phyloP scores from a whole-genome alignment of 768 basidiomycete genomes.

The Fomitopsis pulvina region DNA sequence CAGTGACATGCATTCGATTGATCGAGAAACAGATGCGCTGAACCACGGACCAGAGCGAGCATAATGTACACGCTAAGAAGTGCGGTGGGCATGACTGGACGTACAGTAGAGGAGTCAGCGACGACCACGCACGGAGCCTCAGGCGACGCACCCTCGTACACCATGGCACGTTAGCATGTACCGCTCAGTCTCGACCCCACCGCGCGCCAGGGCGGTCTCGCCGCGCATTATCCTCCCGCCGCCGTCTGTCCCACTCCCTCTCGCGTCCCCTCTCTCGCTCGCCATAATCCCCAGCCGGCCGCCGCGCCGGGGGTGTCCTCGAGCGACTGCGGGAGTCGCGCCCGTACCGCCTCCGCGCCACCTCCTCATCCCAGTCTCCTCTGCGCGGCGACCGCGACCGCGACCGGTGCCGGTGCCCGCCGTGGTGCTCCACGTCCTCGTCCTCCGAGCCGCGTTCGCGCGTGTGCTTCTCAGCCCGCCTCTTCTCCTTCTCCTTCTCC shows the following conservation, averaged over 20 bases:
- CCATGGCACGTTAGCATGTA: background rate
- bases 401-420: slow-evolving; percentile 16
- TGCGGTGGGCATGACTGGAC: too few species aligned
- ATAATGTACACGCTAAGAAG: too few species aligned
- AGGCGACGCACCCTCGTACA: background rate
- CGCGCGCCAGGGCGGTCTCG: slow-evolving; percentile 28
- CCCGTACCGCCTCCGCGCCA: background rate
- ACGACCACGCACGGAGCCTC: background rate
- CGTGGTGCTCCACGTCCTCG: slow-evolving; percentile 7
- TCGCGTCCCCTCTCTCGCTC: slow-evolving; percentile 28
- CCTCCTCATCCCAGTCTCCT: slow-evolving; percentile 5
- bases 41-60: too few species aligned
- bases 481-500: slow-evolving; percentile 48
- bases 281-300: slow-evolving; percentile 23
- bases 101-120: too few species aligned
- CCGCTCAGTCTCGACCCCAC: slow-evolving; percentile 21
- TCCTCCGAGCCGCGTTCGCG: slow-evolving; percentile 8
- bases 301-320: slow-evolving; percentile 11
- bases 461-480: slow-evolving; percentile 29
- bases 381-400: slow-evolving; percentile 32
- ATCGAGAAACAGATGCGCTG: too few species aligned
- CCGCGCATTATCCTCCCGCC: slow-evolving; percentile 41
- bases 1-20: too few species aligned
- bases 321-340: slow-evolving; percentile 10
- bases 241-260: slow-evolving; percentile 39